These are phyloP conservation scores for Dactylis glomerata DNA, from an alignment of 176 grass and related monocot species.

Conservation along the genomic window DNA sequence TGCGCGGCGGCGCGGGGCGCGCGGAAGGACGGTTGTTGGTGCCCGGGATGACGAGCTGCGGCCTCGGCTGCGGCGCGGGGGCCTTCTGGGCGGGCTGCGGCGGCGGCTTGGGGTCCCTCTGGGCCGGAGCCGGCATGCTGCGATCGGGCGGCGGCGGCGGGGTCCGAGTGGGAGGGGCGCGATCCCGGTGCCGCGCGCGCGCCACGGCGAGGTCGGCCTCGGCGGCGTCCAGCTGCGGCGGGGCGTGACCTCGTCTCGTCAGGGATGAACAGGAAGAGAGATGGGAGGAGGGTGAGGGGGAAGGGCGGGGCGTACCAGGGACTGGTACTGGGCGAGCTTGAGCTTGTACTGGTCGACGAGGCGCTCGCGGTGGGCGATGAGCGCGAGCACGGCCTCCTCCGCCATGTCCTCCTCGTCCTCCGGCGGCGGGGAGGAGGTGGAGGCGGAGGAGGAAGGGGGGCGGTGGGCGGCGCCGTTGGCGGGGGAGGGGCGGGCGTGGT, in stretches of 20 bases:
- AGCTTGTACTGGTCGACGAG: slow-evolving; percentile 42
- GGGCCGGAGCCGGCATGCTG: background rate
- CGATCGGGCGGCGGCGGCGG: background rate
- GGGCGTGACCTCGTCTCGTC: background rate
- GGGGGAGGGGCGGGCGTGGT: background rate
- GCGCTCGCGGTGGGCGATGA: slow-evolving; percentile 40
- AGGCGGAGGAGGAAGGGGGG: background rate
- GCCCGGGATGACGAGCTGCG: slow-evolving; percentile 61
- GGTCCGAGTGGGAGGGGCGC: background rate
- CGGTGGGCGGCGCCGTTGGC: slow-evolving; percentile 21
- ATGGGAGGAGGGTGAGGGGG: background rate
- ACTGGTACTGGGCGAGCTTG: slow-evolving; percentile 48
- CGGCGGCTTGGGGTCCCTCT: slow-evolving; percentile 7
- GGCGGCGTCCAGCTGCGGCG: slow-evolving; percentile 52
- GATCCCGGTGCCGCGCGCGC: slow-evolving; percentile 25
- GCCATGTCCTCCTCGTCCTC: slow-evolving; percentile 3
- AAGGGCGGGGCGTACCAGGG: slow-evolving; percentile 16
- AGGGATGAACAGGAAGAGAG: background rate
- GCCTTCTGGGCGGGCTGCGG: background rate
- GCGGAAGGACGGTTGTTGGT: background rate
- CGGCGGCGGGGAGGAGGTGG: background rate
- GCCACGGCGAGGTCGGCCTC: slow-evolving; percentile 61
- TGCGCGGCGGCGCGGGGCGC: background rate
- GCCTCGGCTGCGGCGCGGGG: slow-evolving; percentile 25
- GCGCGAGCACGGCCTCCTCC: slow-evolving; percentile 43